Percentiles rank a stretch among this genome's conserved stretches.
Conservation (phyloP, 805 yeast species). For the Yamadazyma akitaensis region DNA sequence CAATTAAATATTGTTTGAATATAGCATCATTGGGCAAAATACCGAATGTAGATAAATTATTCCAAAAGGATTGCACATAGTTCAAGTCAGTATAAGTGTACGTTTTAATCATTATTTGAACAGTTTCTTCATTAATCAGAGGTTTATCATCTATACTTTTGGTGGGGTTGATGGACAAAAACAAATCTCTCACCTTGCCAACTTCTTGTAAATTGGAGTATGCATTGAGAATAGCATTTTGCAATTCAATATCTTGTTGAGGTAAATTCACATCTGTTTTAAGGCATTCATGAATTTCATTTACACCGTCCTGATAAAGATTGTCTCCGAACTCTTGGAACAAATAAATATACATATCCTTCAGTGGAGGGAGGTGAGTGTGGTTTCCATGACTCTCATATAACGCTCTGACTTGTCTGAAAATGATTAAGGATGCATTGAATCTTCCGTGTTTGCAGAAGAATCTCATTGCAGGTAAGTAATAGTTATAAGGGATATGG, state of each 20-base stretch:
- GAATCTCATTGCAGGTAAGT: conserved; percentile 54
- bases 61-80: conserved; percentile 62
- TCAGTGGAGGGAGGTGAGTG: conserved; percentile 27
- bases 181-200: conserved; percentile 54
- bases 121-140: conserved; percentile 54
- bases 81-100: conserved; percentile 52
- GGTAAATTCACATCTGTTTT: conserved; percentile 55
- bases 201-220: conserved; percentile 57
- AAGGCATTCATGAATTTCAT: conserved; percentile 57
- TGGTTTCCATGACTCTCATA: conserved; percentile 47
- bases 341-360: conserved; percentile 56
- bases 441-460: conserved; percentile 55
- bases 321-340: conserved; percentile 59
- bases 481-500: conserved; percentile 54
- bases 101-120: conserved; percentile 63
- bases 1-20: conserved; percentile 59
- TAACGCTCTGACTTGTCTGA: conserved; percentile 55
- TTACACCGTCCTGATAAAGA: conserved; percentile 62
- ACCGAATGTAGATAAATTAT: conserved; percentile 50
- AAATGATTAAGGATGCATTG: conserved; percentile 58
- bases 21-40: conserved; percentile 52
- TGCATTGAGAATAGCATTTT: conserved; percentile 64
- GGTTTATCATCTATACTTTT: conserved; percentile 22
- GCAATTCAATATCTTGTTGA: conserved; percentile 52
- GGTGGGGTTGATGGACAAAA: conserved; percentile 54